Evolutionary conservation across 495 filamentous ascomycete species (phyloP), one percentile per base, ranked within the genome.

Genomic region (Neurospora discreta): DNA sequence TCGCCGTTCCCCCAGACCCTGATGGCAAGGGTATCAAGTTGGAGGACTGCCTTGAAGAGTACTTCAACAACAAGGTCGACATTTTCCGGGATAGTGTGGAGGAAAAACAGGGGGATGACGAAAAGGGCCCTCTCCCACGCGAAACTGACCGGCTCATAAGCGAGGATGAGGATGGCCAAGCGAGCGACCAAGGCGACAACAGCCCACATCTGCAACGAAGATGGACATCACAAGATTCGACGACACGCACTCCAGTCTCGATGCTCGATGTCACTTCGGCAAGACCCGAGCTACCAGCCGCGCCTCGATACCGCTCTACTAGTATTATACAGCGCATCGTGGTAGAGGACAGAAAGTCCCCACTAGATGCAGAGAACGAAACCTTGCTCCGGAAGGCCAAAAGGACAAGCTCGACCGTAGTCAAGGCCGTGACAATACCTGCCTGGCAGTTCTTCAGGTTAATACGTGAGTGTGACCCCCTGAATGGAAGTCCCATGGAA

Each of bases 371-470:
- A 1, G 83, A 86, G n/a, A 79, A 75, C 18, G 73, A 76, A 38
- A 77, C 78, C 18, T 69, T 85, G 23, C 75, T 81, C 11, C 78
- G 81, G 65, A 80, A 78, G 70, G 81, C 80, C 4, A 81, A 77
- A 68, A 80, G 79, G 33, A 84, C 80, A 46, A 82, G 81, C 11
- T 86, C 81, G 40, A 85, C 73, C 70, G 84, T 91, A 40, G 85
- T 91, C 42, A 95, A 92, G 78, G 93, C 95, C 77, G 91, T 98
- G 16, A 89, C 95, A 78, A 97, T 99, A 86, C 95, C 95, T 15
- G 95, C 95, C 15, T 99, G 95, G 95, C 95, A 97, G 76, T 98
- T 99, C 77, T 98, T 97, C 80, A 92, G 89, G 77, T 81, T 97
- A 44, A 94, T 96, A 71, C 93, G 91, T 92, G 81, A 74, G 90